A percentile compares a stretch with the other conserved stretches of the same genome.
Conservation (phyloP, 768 basidiomycete genomes). For the Leucosporidium yakuticum region DNA sequence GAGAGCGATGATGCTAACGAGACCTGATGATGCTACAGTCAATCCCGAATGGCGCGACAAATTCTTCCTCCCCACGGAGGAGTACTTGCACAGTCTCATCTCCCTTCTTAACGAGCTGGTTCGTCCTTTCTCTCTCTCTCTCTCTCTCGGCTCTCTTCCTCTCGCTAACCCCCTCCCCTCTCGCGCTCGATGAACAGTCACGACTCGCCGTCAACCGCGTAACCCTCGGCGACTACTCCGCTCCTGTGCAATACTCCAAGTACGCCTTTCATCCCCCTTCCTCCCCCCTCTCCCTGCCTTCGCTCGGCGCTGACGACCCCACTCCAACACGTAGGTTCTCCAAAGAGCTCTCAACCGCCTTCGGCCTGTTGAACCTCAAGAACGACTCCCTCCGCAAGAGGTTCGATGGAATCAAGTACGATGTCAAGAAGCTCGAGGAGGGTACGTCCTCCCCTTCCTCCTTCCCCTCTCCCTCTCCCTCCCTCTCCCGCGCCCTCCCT, state of each 20-base stretch:
- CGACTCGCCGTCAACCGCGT: slow-evolving; percentile 40
- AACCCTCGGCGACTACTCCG: slow-evolving; percentile 45
- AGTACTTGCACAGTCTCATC: slow-evolving; percentile 48
- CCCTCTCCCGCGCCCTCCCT: no score
- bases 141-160: background rate
- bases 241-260: slow-evolving; percentile 44
- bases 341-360: slow-evolving; percentile 45
- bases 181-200: slow-evolving; percentile 26
- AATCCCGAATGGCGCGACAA: slow-evolving; percentile 39
- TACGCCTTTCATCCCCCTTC: no score
- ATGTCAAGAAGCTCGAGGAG: slow-evolving; percentile 47
- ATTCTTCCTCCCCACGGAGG: slow-evolving; percentile 45
- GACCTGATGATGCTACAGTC: slow-evolving; percentile 32
- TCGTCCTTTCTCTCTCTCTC: slow-evolving; percentile 5
- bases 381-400: slow-evolving; percentile 47
- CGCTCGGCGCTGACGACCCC: no score
- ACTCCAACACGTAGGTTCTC: slow-evolving; percentile 39
- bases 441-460: no score
- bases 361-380: slow-evolving; percentile 44
- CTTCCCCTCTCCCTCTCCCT: no score
- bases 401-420: slow-evolving; percentile 48
- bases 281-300: background rate
- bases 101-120: slow-evolving; percentile 46
- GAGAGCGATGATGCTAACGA: background rate
- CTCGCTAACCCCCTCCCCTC: no score